Evolutionary conservation across 345 rosid species (phyloP).

Genomic region (Iberis pinnata): DNA sequence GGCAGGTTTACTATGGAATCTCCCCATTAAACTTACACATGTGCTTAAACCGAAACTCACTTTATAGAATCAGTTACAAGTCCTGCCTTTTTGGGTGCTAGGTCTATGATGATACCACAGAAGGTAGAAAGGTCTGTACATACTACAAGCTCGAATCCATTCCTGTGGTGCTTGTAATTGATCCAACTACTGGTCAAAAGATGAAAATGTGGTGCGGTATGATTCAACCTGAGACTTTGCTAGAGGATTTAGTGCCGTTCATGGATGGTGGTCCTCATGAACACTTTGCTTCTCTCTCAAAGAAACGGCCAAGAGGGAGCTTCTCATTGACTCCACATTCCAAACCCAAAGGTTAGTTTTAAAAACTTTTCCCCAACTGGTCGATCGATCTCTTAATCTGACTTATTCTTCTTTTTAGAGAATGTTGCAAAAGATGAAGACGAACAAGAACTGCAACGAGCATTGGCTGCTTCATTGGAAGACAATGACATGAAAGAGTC

Average conservation of each 20-base stretch:
- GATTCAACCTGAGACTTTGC: constrained; percentile 83
- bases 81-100: constrained; percentile 13
- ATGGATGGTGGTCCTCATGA: constrained; percentile 93
- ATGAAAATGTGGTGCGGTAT: constrained; percentile 88
- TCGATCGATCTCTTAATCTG: constrained; percentile 8
- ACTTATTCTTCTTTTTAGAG: constrained; percentile 8
- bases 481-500: constrained; percentile 31
- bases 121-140: constrained; percentile 89
- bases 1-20: constrained; percentile 57
- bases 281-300: constrained; percentile 60
- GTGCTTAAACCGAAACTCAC: constrained; percentile 9
- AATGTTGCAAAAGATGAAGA: constrained; percentile 40
- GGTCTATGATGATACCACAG: constrained; percentile 89
- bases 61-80: neutral
- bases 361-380: neutral
- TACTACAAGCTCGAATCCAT: constrained; percentile 72
- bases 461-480: constrained; percentile 62
- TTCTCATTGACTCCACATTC: constrained; percentile 51
- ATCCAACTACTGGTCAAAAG: constrained; percentile 94
- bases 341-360: constrained; percentile 47
- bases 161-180: constrained; percentile 88
- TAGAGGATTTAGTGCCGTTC: constrained; percentile 86
- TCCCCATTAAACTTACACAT: neutral
- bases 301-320: constrained; percentile 81
- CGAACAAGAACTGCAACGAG: constrained; percentile 55